Conservation (phyloP, 345 rosid genomes). For the Aurinia saxatilis region DNA sequence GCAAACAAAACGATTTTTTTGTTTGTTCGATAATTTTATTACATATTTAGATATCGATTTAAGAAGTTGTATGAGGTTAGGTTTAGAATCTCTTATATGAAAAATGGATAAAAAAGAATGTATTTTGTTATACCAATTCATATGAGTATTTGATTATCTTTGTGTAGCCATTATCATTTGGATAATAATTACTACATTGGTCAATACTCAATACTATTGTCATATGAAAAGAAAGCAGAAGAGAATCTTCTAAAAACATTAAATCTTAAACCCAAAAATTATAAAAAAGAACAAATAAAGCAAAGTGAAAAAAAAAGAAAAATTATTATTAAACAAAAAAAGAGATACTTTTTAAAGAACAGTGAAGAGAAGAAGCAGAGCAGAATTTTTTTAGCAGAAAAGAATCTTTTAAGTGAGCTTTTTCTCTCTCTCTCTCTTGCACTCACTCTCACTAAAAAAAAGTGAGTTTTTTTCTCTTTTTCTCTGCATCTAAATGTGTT, state of each 20-base stretch:
- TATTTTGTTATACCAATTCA: not conserved
- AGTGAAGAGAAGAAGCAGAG: conserved; percentile 7
- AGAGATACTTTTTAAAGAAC: not conserved
- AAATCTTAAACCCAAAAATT: not conserved
- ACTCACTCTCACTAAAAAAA: conserved; percentile 24
- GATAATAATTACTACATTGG: conserved; percentile 10
- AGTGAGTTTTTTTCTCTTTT: conserved; percentile 2
- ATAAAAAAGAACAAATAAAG: not conserved
- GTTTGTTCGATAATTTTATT: no score
- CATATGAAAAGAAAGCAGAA: not conserved
- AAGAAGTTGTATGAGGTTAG: no score
- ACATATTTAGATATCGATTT: no score
- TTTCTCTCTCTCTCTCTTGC: conserved; percentile 14
- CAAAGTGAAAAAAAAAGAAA: not conserved
- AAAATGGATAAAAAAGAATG: no score
- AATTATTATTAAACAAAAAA: not conserved
- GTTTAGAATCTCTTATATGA: no score
- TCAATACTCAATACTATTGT: not conserved
- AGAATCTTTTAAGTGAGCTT: conserved; percentile 6
- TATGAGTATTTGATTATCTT: not conserved
- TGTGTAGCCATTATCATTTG: not conserved
- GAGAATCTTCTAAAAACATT: conserved; percentile 19
- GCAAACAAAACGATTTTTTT: no score
- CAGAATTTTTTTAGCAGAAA: conserved; percentile 10
- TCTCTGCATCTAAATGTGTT: conserved; percentile 3